These are phyloP conservation scores for Linnemannia elongata DNA, from an alignment of 192 early-diverging fungal genomes.

Conservation along the genomic window DNA sequence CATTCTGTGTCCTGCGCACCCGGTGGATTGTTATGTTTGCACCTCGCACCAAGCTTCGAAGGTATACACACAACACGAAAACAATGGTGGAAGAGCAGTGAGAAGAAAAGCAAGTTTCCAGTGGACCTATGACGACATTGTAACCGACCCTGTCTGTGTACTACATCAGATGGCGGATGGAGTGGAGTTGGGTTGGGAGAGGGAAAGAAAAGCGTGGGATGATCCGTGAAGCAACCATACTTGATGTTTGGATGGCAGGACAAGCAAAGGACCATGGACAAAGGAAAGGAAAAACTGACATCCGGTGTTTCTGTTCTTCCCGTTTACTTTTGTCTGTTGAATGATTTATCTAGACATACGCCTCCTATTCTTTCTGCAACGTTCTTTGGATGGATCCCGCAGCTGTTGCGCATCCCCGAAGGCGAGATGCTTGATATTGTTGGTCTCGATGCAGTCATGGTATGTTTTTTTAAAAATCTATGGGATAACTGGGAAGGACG, in stretches of 20 bases:
- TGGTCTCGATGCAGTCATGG: conserved; percentile 70
- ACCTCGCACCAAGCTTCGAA: conserved; percentile 52
- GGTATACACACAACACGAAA: conserved; percentile 13
- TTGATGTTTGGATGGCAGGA: no score
- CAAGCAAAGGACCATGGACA: not conserved
- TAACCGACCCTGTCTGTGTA: not conserved
- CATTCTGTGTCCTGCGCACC: conserved; percentile 55
- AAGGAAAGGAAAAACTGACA: not conserved
- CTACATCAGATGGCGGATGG: not conserved
- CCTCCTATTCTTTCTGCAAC: conserved; percentile 59
- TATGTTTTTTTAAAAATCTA: conserved; percentile 23
- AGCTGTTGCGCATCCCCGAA: conserved; percentile 61
- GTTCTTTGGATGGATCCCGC: conserved; percentile 69
- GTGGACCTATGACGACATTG: not conserved
- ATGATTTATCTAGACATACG: conserved; percentile 51
- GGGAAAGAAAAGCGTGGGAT: conserved; percentile 5
- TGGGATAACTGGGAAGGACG: not conserved
- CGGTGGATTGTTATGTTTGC: conserved; percentile 59
- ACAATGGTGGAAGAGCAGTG: not conserved
- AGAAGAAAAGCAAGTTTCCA: not conserved
- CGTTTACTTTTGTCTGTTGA: not conserved
- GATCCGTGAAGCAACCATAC: not conserved
- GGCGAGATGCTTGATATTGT: conserved; percentile 63
- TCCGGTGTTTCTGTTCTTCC: not conserved
- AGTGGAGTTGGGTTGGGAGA: not conserved